Conservation (phyloP, 805 yeast species). For the Lipomyces orientalis region DNA sequence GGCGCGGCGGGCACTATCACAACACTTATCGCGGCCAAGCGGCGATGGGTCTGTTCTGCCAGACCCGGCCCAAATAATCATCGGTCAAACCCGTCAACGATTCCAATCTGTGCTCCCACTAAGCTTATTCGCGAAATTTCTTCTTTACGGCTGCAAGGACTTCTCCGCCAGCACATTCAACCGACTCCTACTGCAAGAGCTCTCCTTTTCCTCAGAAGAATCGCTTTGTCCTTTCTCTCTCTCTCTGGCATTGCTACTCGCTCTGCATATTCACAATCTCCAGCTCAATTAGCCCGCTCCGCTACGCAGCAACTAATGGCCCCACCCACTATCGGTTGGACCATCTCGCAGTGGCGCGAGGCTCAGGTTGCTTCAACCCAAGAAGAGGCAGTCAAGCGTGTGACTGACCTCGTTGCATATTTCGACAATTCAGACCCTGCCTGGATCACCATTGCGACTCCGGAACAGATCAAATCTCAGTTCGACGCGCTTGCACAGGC, state of each 20-base stretch:
- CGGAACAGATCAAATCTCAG: constrained; percentile 70
- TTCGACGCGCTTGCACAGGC: constrained; percentile 71
- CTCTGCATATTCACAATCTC: neutral
- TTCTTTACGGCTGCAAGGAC: too few species aligned
- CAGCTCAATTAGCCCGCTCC: neutral
- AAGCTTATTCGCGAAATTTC: too few species aligned
- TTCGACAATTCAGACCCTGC: constrained; percentile 68
- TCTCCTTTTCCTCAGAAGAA: neutral
- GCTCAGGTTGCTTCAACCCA: constrained; percentile 70
- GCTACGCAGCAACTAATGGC: constrained; percentile 20
- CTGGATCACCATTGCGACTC: constrained; percentile 82
- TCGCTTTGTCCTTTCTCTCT: neutral
- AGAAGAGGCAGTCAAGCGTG: constrained; percentile 59
- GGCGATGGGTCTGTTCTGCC: too few species aligned
- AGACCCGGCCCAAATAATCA: too few species aligned
- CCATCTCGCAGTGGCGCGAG: constrained; percentile 74
- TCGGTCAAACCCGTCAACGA: too few species aligned
- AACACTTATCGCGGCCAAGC: too few species aligned
- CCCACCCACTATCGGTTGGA: constrained; percentile 66
- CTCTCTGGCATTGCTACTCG: neutral
- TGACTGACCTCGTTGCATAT: constrained; percentile 49
- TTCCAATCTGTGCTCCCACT: too few species aligned
- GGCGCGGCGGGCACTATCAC: too few species aligned
- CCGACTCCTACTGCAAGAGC: neutral
- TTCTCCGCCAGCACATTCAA: too few species aligned